Base-by-base conservation (phyloP, 768 basidiomycete genomes). In the Rhizopogon salebrosus region DNA sequence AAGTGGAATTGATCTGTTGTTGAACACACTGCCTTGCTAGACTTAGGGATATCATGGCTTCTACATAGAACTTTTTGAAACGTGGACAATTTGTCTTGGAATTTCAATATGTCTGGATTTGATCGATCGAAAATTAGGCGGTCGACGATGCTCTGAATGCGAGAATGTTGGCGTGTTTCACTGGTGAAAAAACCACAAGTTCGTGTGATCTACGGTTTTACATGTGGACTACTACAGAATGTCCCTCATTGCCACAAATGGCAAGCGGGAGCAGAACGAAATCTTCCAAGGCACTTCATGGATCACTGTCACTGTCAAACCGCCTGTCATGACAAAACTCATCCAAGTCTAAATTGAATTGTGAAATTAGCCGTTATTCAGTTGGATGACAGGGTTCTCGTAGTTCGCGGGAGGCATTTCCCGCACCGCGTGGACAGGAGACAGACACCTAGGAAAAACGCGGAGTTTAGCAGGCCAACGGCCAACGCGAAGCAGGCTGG, bases 1-100 rank as follows among this genome's bases (percentile, higher is more conserved):
- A n/a, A 27, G 24, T 18, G 65, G 65, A 67, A 67, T 67, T 62
- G 54, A 56, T 63, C 65, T 64, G 58, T 13, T 1, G 26, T 49
- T 7, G 23, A 48, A 51, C 45, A 9, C 8, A 45, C 20, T 13
- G 11, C 14, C 11, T 40, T 13, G 22, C 22, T 14, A 23, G 3
- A 23, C 13, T 22, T 40, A 40, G 14, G 39, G 23, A 14, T 22
- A 23, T n/a, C n/a, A 23, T 1, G 2, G 5, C 1, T 23, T 40
- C 22, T 23, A 38, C 3, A 3, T 3, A 36, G 7, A 37, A 18
- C n/a, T n/a, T n/a, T 10, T 11, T 20, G 38, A 39, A 39, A 20
- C 38, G 38, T 39, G 18, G 38, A 20, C 18, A 39, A 18, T n/a
- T 8, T 29, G 7, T 4, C 27, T 9, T 3, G 16, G 36, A 37